Conservation (phyloP, 352 stramenopile genomes). For the Phytophthora fragariae region DNA sequence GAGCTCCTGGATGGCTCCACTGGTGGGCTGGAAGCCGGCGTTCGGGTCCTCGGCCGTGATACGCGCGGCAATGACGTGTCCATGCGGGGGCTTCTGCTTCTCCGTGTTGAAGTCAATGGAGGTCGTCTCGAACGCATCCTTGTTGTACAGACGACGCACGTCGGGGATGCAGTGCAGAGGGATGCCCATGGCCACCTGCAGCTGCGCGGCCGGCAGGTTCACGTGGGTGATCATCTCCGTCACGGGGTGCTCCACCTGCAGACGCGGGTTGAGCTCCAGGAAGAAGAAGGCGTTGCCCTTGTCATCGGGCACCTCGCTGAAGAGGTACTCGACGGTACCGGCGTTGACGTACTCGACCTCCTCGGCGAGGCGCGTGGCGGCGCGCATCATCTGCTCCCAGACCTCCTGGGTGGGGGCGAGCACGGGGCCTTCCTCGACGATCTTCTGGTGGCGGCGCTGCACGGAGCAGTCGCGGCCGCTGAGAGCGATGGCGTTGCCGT, state of each 20-base stretch:
- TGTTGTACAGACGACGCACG: conserved; percentile 97
- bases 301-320: conserved; percentile 94
- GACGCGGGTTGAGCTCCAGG: conserved; percentile 99
- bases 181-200: conserved; percentile 99
- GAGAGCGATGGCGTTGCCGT: conserved; percentile 98
- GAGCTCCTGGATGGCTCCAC: conserved; percentile 97
- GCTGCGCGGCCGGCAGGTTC: conserved; percentile 97
- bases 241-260: conserved; percentile 99
- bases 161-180: conserved; percentile 98
- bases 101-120: conserved; percentile 97
- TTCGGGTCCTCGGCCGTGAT: conserved; percentile 99
- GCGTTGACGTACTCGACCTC: conserved; percentile 99
- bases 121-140: conserved; percentile 92
- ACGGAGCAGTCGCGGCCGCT: conserved; percentile 99
- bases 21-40: conserved; percentile 98
- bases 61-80: conserved; percentile 98
- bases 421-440: conserved; percentile 99
- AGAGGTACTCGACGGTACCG: conserved; percentile 99
- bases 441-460: conserved; percentile 99
- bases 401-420: conserved; percentile 94
- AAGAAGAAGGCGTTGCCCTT: conserved; percentile 98
- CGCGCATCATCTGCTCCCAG: conserved; percentile 98
- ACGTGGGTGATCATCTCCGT: conserved; percentile 99
- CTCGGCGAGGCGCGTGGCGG: conserved; percentile 97
- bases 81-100: conserved; percentile 79